These are phyloP conservation scores for Podospora appendiculata DNA, from an alignment of 495 filamentous ascomycete genomes.

Conservation along the genomic window DNA sequence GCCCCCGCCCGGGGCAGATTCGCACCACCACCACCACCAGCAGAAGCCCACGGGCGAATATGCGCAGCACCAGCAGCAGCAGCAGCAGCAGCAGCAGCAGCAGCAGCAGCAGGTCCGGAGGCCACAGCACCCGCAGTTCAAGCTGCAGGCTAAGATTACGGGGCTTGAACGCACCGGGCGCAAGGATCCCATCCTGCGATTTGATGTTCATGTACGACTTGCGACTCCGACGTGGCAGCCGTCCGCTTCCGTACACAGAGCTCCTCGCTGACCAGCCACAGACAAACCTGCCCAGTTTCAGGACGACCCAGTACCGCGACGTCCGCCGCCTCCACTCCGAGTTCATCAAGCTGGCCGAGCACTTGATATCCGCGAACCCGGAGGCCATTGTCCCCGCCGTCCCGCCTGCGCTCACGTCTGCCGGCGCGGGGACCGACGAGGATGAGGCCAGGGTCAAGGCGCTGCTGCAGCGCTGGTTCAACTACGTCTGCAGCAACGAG, in stretches of 20 bases:
- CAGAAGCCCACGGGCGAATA: constrained; percentile 21
- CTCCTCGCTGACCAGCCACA: constrained; percentile 24
- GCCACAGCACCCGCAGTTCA: constrained; percentile 60
- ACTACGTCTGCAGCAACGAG: constrained; percentile 83
- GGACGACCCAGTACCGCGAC: constrained; percentile 96
- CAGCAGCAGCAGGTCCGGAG: constrained; percentile 41
- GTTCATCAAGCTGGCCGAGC: constrained; percentile 89
- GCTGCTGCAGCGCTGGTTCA: constrained; percentile 89
- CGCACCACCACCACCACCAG: constrained; percentile 14
- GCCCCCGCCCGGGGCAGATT: constrained; percentile 13
- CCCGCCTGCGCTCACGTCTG: constrained; percentile 81
- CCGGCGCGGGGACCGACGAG: constrained; percentile 93
- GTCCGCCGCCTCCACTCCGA: constrained; percentile 92
- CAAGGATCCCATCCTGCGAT: constrained; percentile 90
- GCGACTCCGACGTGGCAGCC: neutral
- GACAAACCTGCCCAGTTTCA: constrained; percentile 97
- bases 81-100: constrained; percentile 15
- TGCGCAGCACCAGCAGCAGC: constrained; percentile 32
- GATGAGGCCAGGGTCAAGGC: constrained; percentile 86
- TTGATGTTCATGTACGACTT: constrained; percentile 81
- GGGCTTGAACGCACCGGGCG: constrained; percentile 85
- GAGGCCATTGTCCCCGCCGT: constrained; percentile 98
- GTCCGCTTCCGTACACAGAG: neutral
- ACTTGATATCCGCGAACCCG: constrained; percentile 90
- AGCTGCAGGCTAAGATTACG: constrained; percentile 88